Percentiles rank a stretch among this genome's conserved stretches.
Conservation (phyloP, 2,329 filamentous ascomycete species). For the Fusarium sp. region DNA sequence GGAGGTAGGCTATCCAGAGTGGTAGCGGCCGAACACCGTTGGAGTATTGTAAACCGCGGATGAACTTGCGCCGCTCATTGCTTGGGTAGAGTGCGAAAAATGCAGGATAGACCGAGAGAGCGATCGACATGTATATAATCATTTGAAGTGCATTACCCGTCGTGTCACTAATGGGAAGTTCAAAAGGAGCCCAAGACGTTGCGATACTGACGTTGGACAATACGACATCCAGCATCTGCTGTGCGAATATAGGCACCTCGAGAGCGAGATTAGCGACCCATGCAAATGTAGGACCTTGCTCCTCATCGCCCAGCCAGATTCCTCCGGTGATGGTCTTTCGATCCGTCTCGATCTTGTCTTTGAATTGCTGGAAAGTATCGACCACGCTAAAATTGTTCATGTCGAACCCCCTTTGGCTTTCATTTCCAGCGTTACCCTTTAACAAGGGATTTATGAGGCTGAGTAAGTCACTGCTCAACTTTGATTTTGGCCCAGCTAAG, state of each 20-base stretch:
- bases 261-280: slow-evolving; percentile 73
- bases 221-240: slow-evolving; percentile 73
- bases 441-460: slow-evolving; percentile 54
- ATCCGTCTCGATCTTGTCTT: slow-evolving; percentile 67
- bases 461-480: slow-evolving; percentile 46
- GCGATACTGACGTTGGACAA: slow-evolving; percentile 74
- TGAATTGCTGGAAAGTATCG: slow-evolving; percentile 74
- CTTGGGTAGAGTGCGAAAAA: slow-evolving; percentile 92
- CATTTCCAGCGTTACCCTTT: slow-evolving; percentile 31
- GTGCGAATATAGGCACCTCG: slow-evolving; percentile 66
- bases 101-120: slow-evolving; percentile 79
- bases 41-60: slow-evolving; percentile 87
- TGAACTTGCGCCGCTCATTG: slow-evolving; percentile 79
- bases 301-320: slow-evolving; percentile 75
- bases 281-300: slow-evolving; percentile 70
- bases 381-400: slow-evolving; percentile 50
- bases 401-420: slow-evolving; percentile 28
- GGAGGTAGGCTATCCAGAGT: slow-evolving; percentile 83
- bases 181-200: slow-evolving; percentile 79
- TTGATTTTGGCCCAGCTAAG: slow-evolving; percentile 48
- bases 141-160: slow-evolving; percentile 80
- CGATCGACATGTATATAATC: slow-evolving; percentile 82
- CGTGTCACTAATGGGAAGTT: slow-evolving; percentile 73
- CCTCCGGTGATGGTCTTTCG: slow-evolving; percentile 78
- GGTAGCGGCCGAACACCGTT: slow-evolving; percentile 86